phyloP scores from a whole-genome alignment of 1,284 basidiomycete species.

The Ustilago hordei region DNA sequence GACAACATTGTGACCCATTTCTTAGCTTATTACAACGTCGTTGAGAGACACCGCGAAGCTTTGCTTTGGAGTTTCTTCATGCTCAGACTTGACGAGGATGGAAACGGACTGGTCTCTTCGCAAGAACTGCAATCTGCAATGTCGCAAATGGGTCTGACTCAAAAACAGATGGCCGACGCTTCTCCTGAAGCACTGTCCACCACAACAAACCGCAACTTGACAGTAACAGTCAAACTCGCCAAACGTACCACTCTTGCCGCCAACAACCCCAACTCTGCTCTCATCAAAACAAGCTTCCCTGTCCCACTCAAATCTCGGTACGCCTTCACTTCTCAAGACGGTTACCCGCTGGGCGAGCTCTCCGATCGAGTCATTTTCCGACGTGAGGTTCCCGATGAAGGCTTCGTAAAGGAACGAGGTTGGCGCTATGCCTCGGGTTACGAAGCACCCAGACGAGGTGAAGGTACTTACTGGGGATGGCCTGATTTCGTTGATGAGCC shows the following conservation, averaged over 20 bases:
- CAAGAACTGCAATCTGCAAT: constrained; percentile 17
- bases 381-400: neutral
- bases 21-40: constrained; percentile 45
- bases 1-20: constrained; percentile 48
- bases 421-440: neutral
- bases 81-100: constrained; percentile 43
- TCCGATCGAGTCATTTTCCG: constrained; percentile 21
- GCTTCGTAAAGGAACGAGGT: constrained; percentile 5
- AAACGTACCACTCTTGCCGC: constrained; percentile 25
- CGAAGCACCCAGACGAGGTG: constrained; percentile 7
- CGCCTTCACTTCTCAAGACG: constrained; percentile 42
- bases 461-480: constrained; percentile 22
- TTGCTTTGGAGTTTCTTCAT: constrained; percentile 62
- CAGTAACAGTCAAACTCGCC: constrained; percentile 23
- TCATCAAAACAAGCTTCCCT: constrained; percentile 38
- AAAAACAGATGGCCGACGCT: constrained; percentile 10
- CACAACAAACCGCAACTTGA: constrained; percentile 10
- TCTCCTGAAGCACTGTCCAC: neutral
- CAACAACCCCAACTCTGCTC: constrained; percentile 24
- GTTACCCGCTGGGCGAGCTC: constrained; percentile 31
- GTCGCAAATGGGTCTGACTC: constrained; percentile 29
- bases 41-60: constrained; percentile 62
- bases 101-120: constrained; percentile 20
- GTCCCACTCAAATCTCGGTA: constrained; percentile 42
- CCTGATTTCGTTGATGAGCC: constrained; percentile 39